Conservation (phyloP, 805 yeast genomes). For the Tetrapisispora nanseiensis region DNA sequence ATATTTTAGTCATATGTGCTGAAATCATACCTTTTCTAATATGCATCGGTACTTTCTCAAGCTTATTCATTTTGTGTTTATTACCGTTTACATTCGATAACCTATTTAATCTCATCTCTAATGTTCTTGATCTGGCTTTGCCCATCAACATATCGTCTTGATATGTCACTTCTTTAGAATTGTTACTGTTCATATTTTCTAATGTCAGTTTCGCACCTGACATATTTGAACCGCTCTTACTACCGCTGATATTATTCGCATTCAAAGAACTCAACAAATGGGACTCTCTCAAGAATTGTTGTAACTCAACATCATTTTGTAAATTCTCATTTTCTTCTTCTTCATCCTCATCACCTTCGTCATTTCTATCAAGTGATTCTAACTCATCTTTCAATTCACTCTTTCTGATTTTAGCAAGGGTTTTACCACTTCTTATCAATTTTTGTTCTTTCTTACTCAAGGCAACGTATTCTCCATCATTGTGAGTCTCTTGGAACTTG, state of each 20-base stretch:
- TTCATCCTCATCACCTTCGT: constrained; percentile 20
- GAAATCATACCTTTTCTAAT: constrained; percentile 77
- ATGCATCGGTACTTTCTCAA: constrained; percentile 81
- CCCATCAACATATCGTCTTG: constrained; percentile 51
- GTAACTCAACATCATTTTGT: constrained; percentile 63
- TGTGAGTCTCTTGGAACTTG: constrained; percentile 16
- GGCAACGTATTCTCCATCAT: constrained; percentile 15
- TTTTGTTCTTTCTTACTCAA: constrained; percentile 42
- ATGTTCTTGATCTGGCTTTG: constrained; percentile 54
- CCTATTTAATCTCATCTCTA: constrained; percentile 46
- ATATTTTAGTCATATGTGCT: constrained; percentile 42
- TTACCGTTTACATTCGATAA: constrained; percentile 40
- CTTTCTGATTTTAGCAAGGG: constrained; percentile 31
- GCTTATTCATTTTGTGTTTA: constrained; percentile 26
- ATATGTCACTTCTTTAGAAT: constrained; percentile 12
- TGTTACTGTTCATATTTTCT: constrained; percentile 34
- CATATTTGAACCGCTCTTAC: constrained; percentile 11
- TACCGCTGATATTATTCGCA: constrained; percentile 17
- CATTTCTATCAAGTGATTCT: background rate
- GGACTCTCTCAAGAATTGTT: constrained; percentile 59
- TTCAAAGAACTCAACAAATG: constrained; percentile 43
- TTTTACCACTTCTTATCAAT: constrained; percentile 49
- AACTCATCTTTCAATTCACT: constrained; percentile 26
- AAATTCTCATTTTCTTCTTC: constrained; percentile 42
- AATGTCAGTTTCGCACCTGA: constrained; percentile 65